Evolutionary conservation across 2,329 filamentous ascomycete genomes (phyloP).

Genomic region (Stylonectria norvegica): DNA sequence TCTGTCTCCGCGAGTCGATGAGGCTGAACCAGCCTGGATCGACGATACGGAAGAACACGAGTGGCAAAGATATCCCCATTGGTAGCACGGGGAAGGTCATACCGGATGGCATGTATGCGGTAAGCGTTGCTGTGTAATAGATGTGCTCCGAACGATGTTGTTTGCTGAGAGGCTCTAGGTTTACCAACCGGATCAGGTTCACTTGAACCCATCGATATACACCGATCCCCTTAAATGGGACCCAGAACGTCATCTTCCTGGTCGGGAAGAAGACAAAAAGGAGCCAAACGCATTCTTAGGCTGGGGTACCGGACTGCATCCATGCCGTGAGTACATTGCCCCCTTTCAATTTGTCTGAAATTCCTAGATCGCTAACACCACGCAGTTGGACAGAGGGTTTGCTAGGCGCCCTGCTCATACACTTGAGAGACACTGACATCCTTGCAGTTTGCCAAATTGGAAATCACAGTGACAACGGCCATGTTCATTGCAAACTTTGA

Average conservation of each 20-base stretch:
- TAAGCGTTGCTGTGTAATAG: slow-evolving; percentile 10
- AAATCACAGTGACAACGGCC: slow-evolving; percentile 47
- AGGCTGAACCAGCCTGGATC: slow-evolving; percentile 47
- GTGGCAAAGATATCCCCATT: slow-evolving; percentile 42
- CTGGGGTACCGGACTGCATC: slow-evolving; percentile 36
- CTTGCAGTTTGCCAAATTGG: slow-evolving; percentile 49
- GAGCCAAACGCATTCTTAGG: slow-evolving; percentile 29
- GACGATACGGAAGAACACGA: slow-evolving; percentile 50
- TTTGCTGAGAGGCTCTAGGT: slow-evolving; percentile 16
- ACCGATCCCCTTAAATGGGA: slow-evolving; percentile 47
- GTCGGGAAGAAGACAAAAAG: slow-evolving; percentile 43
- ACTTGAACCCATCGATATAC: slow-evolving; percentile 49
- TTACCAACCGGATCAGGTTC: slow-evolving; percentile 46
- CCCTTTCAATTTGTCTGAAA: background rate
- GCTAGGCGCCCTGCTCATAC: background rate
- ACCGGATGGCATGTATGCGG: slow-evolving; percentile 44
- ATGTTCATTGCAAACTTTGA: slow-evolving; percentile 50
- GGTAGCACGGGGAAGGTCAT: slow-evolving; percentile 46
- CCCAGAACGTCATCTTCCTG: slow-evolving; percentile 45
- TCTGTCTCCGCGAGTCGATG: slow-evolving; percentile 53
- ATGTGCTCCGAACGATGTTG: background rate
- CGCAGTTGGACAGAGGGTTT: background rate
- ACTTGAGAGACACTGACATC: slow-evolving; percentile 5
- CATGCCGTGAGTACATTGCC: slow-evolving; percentile 28
- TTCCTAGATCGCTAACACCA: background rate